A percentile compares a stretch with the other conserved stretches of the same genome.
phyloP scores from a whole-genome alignment of 2,329 filamentous ascomycete species.

The Epichloe glyceriae region DNA sequence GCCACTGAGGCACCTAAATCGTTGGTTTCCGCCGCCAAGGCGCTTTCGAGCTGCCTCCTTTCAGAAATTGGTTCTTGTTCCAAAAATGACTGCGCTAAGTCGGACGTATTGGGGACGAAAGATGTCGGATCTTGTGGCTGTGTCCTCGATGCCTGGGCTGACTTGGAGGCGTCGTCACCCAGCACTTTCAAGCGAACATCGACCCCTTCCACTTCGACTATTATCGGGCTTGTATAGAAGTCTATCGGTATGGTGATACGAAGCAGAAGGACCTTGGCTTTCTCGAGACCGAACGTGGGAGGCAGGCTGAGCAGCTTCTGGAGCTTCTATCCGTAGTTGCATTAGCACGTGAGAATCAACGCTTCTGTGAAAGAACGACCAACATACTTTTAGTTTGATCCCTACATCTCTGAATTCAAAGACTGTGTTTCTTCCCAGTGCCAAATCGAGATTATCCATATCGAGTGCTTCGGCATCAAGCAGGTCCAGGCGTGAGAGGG shows the following conservation, averaged over 20 bases:
- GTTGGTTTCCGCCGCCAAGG: slow-evolving; percentile 48
- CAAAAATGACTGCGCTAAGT: slow-evolving; percentile 69
- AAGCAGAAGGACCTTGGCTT: slow-evolving; percentile 62
- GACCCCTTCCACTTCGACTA: slow-evolving; percentile 69
- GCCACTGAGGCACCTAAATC: slow-evolving; percentile 48
- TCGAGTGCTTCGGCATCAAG: slow-evolving; percentile 81
- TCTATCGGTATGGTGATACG: slow-evolving; percentile 78
- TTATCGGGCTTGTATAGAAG: slow-evolving; percentile 73
- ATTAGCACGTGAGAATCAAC: slow-evolving; percentile 3
- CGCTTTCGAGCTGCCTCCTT: slow-evolving; percentile 54
- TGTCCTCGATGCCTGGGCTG: slow-evolving; percentile 28
- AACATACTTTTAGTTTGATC: slow-evolving; percentile 56
- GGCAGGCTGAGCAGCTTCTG: slow-evolving; percentile 63
- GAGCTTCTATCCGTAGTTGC: slow-evolving; percentile 51
- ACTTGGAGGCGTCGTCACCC: slow-evolving; percentile 15
- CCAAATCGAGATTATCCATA: slow-evolving; percentile 73
- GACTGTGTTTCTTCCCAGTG: slow-evolving; percentile 66
- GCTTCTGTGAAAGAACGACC: slow-evolving; percentile 9
- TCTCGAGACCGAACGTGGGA: slow-evolving; percentile 53
- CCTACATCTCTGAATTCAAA: slow-evolving; percentile 82
- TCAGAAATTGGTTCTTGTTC: slow-evolving; percentile 55
- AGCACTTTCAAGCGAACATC: slow-evolving; percentile 52
- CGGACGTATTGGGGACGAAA: slow-evolving; percentile 53
- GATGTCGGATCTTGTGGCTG: slow-evolving; percentile 16
- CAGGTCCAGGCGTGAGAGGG: slow-evolving; percentile 68